A percentile compares a stretch with the other conserved stretches of the same genome.
phyloP scores from a whole-genome alignment of 441 rosid species.

The Eruca vesicaria region DNA sequence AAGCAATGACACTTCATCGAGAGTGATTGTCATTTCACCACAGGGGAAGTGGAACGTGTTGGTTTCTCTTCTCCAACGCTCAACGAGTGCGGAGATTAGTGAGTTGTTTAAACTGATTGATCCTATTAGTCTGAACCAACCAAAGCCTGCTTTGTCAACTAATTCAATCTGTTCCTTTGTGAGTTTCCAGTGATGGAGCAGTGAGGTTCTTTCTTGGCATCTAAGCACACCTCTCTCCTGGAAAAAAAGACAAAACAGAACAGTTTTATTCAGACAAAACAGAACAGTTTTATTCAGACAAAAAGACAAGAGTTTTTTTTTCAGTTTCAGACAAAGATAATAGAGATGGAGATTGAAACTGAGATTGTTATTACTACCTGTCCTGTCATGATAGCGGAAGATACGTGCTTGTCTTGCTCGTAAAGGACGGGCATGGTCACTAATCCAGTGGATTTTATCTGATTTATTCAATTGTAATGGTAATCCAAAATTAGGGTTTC shows the following conservation, averaged over 20 bases:
- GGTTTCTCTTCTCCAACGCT: constrained; percentile 78
- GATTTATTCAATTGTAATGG: not conserved
- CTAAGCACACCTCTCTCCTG: constrained; percentile 82
- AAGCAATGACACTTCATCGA: constrained; percentile 56
- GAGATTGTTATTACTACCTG: constrained; percentile 24
- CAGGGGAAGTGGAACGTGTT: constrained; percentile 66
- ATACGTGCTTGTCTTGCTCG: constrained; percentile 59
- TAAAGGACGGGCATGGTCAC: constrained; percentile 41
- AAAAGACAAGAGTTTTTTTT: too few relatives aligned
- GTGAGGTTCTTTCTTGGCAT: constrained; percentile 77
- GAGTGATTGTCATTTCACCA: constrained; percentile 77
- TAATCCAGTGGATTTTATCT: constrained; percentile 11
- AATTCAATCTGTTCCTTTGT: constrained; percentile 51
- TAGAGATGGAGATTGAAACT: not conserved
- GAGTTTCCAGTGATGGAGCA: constrained; percentile 78
- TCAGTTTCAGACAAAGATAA: not conserved
- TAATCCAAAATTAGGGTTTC: constrained; percentile 15
- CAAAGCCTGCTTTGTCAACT: constrained; percentile 72
- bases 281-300: too few relatives aligned
- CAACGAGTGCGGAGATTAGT: constrained; percentile 67
- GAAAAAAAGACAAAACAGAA: not conserved
- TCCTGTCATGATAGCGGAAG: constrained; percentile 59
- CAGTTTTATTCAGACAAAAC: too few relatives aligned
- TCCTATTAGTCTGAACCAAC: constrained; percentile 58
- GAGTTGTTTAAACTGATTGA: constrained; percentile 69